Percentiles rank a stretch among this genome's conserved stretches.
phyloP scores from a whole-genome alignment of 352 stramenopile genomes.

The Phytophthora chlamydospora region DNA sequence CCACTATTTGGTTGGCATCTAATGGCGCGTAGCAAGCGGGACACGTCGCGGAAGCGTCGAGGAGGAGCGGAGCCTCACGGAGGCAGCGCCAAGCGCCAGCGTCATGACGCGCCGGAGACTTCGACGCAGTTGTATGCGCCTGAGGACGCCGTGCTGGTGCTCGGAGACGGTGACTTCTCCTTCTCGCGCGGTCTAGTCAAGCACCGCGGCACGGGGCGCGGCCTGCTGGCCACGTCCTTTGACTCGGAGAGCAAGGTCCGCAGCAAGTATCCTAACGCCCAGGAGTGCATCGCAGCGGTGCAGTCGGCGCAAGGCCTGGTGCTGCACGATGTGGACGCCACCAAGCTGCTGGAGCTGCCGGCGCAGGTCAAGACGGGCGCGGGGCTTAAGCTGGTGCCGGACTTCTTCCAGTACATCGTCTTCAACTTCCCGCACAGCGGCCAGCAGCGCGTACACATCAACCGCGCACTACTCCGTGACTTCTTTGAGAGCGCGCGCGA shows the following conservation, averaged over 20 bases:
- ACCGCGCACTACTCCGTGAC: conserved; percentile 75
- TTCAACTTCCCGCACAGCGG: conserved; percentile 92
- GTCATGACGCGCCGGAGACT: conserved; percentile 10
- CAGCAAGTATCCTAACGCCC: conserved; percentile 81
- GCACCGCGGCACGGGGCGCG: conserved; percentile 61
- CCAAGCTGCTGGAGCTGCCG: conserved; percentile 68
- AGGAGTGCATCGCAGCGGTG: conserved; percentile 71
- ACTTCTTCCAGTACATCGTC: conserved; percentile 84
- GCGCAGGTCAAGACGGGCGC: conserved; percentile 26
- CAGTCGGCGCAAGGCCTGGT: conserved; percentile 47
- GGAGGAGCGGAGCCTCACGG: conserved; percentile 4
- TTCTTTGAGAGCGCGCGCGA: conserved; percentile 86
- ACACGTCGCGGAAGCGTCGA: conserved; percentile 29
- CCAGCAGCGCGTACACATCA: conserved; percentile 89
- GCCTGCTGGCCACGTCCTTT: conserved; percentile 78
- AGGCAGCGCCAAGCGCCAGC: conserved; percentile 38
- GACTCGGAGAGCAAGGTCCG: conserved; percentile 70
- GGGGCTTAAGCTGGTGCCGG: conserved; percentile 33
- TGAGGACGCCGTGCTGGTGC: conserved; percentile 67
- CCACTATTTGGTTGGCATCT: conserved; percentile 33
- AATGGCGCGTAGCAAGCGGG: conserved; percentile 48
- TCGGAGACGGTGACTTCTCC: conserved; percentile 88
- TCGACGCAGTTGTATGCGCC: conserved; percentile 52
- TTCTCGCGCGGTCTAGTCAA: conserved; percentile 75
- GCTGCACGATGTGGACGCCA: conserved; percentile 85